A percentile compares a stretch with the other conserved stretches of the same genome.
Evolutionary conservation across 164 flowering plant genomes (phyloP).

Genomic region (Saururus chinensis): DNA sequence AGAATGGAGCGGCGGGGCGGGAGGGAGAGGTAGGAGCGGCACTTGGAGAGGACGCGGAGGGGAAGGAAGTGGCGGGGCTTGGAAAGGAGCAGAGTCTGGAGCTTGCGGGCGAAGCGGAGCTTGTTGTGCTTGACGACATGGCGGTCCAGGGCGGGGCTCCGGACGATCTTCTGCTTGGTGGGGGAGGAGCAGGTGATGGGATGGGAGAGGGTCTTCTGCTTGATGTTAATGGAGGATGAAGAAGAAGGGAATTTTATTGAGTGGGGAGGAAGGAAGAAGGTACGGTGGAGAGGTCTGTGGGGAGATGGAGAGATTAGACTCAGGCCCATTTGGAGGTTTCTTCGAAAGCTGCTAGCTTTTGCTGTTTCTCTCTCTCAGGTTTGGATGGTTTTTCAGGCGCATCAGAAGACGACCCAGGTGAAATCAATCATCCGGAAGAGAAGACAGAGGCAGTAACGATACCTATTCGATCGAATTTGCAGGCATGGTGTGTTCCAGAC

Average conservation of each 20-base stretch:
- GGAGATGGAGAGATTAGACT: conserved; percentile 4
- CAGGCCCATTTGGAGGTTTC: no score
- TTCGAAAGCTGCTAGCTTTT: no score
- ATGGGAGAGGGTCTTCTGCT: not conserved
- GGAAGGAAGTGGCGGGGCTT: conserved; percentile 76
- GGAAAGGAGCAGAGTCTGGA: conserved; percentile 71
- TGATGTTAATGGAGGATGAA: conserved; percentile 1
- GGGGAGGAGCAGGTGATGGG: not conserved
- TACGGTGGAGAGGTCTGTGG: conserved; percentile 2
- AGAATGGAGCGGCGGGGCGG: conserved; percentile 43
- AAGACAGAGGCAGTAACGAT: no score
- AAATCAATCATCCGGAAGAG: no score
- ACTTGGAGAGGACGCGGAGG: conserved; percentile 57
- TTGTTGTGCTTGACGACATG: conserved; percentile 60
- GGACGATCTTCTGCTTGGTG: conserved; percentile 17
- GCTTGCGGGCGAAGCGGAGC: conserved; percentile 75
- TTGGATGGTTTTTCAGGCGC: no score
- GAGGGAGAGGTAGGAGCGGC: conserved; percentile 62
- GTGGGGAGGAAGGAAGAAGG: not conserved
- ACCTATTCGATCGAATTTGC: no score
- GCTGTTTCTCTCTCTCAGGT: no score
- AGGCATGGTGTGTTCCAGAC: no score
- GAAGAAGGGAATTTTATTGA: not conserved
- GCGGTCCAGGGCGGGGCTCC: conserved; percentile 47
- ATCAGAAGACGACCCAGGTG: no score